Evolutionary conservation across 2,329 filamentous ascomycete species (phyloP), one percentile per base, ranked within the genome.

Genomic region (Cercospora zeina): DNA sequence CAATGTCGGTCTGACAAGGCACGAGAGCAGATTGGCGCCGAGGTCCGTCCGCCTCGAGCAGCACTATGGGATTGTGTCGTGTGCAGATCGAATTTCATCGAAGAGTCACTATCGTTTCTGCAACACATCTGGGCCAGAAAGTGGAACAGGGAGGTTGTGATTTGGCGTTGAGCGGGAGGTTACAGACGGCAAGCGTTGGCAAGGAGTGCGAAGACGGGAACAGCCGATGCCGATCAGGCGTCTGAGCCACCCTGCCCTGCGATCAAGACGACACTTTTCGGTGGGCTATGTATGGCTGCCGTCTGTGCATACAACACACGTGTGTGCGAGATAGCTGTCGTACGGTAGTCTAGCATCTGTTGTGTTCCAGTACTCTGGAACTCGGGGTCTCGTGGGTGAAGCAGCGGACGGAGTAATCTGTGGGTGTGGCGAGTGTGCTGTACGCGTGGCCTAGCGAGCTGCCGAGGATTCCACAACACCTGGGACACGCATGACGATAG

Each of bases 201-300:
- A 45, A 45, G 39, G 39, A 45, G 39, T 16, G 39, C 39, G 16
- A 45, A 45, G 39, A 45, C 39, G 39, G 16, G 16, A 45, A 21
- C 39, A 45, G 39, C 39, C 39, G 39, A 24, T 19, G 39, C 39
- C 39, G 39, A 45, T 45, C 39, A 21, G 16, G 16, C 39, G 39
- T 45, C 39, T 45, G 39, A 45, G 39, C 39, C 39, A 45, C 39
- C 39, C 39, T 45, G 39, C 39, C 39, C 39, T 45, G 39, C 39
- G 39, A 24, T 45, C 39, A 21, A 14, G 39, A 45, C 39, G 39
- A 45, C 39, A 21, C 39, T 14, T 21, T 36, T 21, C 10, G 11
- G 19, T 24, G 39, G 39, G 39, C 16, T 21, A 13, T 45, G 10
- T n/a, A 45, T 21, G 5, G 39, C 13, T 19, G 39, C 39, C 1